phyloP scores from a whole-genome alignment of 1,284 basidiomycete species.

The Trametes polyzona region DNA sequence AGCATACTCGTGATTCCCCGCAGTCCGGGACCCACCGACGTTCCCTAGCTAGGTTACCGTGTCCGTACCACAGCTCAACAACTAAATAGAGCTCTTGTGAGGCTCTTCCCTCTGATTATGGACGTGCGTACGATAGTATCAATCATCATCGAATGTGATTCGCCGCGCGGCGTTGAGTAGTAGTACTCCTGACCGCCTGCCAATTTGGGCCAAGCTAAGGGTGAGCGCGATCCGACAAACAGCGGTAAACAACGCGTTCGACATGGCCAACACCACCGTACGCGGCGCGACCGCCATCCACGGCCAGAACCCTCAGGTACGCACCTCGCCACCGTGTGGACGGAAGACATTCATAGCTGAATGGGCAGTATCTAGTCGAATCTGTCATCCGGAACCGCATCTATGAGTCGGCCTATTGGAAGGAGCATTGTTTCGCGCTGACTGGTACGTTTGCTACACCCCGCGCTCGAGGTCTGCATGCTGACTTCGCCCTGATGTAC shows the following conservation, averaged over 20 bases:
- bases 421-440: slow-evolving; percentile 93
- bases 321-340: slow-evolving; percentile 1
- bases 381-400: slow-evolving; percentile 96
- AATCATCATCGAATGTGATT: not conserved
- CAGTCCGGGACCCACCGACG: too few species aligned
- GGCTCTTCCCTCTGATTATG: too few species aligned
- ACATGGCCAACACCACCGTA: slow-evolving; percentile 91
- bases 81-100: too few species aligned
- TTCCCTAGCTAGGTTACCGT: too few species aligned
- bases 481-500: slow-evolving; percentile 23
- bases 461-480: not conserved
- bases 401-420: slow-evolving; percentile 96
- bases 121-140: too few species aligned
- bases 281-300: slow-evolving; percentile 85
- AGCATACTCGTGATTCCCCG: not conserved
- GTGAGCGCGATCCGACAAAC: slow-evolving; percentile 16
- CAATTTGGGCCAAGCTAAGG: not conserved
- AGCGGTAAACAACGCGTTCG: slow-evolving; percentile 32
- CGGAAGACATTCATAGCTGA: slow-evolving; percentile 32
- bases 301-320: slow-evolving; percentile 91
- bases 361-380: slow-evolving; percentile 87
- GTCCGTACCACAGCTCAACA: too few species aligned
- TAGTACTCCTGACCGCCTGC: not conserved
- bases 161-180: not conserved
- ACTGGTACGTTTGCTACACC: slow-evolving; percentile 61